Conservation (phyloP, 306 rosid genomes). For the Myrica gale region DNA sequence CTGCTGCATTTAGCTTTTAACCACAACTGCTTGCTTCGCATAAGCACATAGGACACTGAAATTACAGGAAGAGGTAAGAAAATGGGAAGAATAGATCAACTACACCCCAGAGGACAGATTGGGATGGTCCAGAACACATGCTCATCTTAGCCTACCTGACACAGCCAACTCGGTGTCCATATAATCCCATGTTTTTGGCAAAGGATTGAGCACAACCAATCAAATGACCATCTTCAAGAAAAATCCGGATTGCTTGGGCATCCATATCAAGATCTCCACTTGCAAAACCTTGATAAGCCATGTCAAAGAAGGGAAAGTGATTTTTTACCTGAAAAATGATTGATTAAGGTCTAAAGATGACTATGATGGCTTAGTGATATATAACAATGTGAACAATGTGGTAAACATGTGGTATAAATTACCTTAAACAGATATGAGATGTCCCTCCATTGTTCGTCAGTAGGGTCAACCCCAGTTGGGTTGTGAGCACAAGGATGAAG, state of each 20-base stretch:
- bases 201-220: slow-evolving; percentile 44
- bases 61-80: not conserved
- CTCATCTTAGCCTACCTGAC: slow-evolving; percentile 30
- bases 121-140: not conserved
- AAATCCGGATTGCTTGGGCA: slow-evolving; percentile 35
- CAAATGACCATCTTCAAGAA: slow-evolving; percentile 37
- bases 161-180: slow-evolving; percentile 42
- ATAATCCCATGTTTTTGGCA: slow-evolving; percentile 47
- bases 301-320: slow-evolving; percentile 45
- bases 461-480: slow-evolving; percentile 47
- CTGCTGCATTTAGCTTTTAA: slow-evolving; percentile 38
- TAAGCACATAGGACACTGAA: slow-evolving; percentile 35
- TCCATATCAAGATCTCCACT: slow-evolving; percentile 43
- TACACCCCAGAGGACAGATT: not conserved
- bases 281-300: slow-evolving; percentile 49
- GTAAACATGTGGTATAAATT: not conserved
- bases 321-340: slow-evolving; percentile 29
- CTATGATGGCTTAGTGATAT: not conserved
- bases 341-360: not conserved
- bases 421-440: slow-evolving; percentile 37
- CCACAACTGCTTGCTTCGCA: slow-evolving; percentile 27
- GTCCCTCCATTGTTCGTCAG: slow-evolving; percentile 40
- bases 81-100: not conserved
- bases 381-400: not conserved
- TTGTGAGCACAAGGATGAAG: slow-evolving; percentile 50